Evolutionary conservation across 2,329 filamentous ascomycete species (phyloP).

Genomic region (Diaporthe sp.): DNA sequence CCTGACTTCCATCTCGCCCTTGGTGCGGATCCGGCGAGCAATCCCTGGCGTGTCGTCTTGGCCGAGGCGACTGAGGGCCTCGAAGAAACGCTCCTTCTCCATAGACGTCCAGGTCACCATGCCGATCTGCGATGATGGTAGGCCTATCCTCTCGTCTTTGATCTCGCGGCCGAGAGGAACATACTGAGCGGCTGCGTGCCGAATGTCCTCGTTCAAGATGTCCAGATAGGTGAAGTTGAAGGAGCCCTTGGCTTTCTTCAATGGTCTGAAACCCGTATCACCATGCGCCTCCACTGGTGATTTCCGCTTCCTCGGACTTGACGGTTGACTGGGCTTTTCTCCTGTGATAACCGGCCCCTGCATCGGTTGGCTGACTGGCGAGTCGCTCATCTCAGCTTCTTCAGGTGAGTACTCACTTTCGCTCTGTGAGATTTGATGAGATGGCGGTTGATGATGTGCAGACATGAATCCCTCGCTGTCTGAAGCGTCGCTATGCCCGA

Average conservation of each 20-base stretch:
- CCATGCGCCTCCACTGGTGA: neutral
- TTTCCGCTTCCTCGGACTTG: slow-evolving; percentile 26
- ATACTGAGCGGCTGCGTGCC: slow-evolving; percentile 60
- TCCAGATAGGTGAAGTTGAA: slow-evolving; percentile 62
- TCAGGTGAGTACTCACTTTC: slow-evolving; percentile 5
- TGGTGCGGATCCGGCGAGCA: slow-evolving; percentile 73
- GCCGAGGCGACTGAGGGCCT: slow-evolving; percentile 73
- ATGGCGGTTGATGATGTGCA: slow-evolving; percentile 10
- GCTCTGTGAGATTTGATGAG: slow-evolving; percentile 10
- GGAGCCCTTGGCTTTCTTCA: slow-evolving; percentile 59
- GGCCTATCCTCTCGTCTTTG: slow-evolving; percentile 44
- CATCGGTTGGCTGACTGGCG: neutral
- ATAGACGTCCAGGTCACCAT: slow-evolving; percentile 75
- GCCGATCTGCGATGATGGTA: slow-evolving; percentile 72
- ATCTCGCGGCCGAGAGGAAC: slow-evolving; percentile 41
- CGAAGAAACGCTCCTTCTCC: slow-evolving; percentile 81
- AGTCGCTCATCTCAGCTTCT: slow-evolving; percentile 9
- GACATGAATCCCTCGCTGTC: neutral
- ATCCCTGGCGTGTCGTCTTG: slow-evolving; percentile 73
- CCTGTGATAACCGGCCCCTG: neutral
- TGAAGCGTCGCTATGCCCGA: neutral
- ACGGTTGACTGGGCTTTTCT: neutral
- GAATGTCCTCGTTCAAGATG: slow-evolving; percentile 69
- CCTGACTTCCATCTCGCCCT: slow-evolving; percentile 79
- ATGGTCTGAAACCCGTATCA: slow-evolving; percentile 44